Conservation (phyloP, 768 basidiomycete genomes). For the Amylocystis lapponica region DNA sequence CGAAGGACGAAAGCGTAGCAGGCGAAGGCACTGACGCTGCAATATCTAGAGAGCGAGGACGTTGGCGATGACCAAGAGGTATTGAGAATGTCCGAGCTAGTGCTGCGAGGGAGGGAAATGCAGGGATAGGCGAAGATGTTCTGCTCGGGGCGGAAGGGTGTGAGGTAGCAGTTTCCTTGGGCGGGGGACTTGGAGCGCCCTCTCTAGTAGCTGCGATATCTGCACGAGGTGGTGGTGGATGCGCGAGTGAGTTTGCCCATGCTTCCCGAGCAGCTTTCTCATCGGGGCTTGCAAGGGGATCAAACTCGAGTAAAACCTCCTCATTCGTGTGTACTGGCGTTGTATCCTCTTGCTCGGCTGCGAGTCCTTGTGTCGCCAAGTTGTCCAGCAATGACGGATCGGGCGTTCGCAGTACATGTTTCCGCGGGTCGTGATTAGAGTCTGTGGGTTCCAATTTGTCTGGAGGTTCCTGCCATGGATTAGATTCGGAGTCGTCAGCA, state of each 20-base stretch:
- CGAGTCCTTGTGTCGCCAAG: slow-evolving; percentile 32
- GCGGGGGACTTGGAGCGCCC: background rate
- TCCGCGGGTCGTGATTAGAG: background rate
- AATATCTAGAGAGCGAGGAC: slow-evolving; percentile 58
- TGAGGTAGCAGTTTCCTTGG: slow-evolving; percentile 4
- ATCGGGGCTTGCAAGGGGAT: slow-evolving; percentile 55
- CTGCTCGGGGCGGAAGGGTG: slow-evolving; percentile 26
- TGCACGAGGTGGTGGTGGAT: slow-evolving; percentile 41
- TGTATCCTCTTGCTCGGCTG: slow-evolving; percentile 17
- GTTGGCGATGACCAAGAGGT: slow-evolving; percentile 35
- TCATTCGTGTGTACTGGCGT: slow-evolving; percentile 18
- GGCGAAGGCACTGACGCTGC: slow-evolving; percentile 54
- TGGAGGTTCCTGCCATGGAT: slow-evolving; percentile 14
- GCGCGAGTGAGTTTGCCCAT: slow-evolving; percentile 57
- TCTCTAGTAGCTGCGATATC: background rate
- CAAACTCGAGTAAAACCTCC: slow-evolving; percentile 55
- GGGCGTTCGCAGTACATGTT: slow-evolving; percentile 23
- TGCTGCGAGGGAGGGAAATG: slow-evolving; percentile 61
- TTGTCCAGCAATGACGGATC: slow-evolving; percentile 41
- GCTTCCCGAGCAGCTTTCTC: slow-evolving; percentile 57
- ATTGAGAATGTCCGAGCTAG: slow-evolving; percentile 62
- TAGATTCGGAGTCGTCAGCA: slow-evolving; percentile 2
- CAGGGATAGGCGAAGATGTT: slow-evolving; percentile 33
- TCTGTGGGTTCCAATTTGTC: background rate
- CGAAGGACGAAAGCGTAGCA: slow-evolving; percentile 48